Conservation (phyloP, 1,284 basidiomycete genomes). For the Gymnopus androsaceus region DNA sequence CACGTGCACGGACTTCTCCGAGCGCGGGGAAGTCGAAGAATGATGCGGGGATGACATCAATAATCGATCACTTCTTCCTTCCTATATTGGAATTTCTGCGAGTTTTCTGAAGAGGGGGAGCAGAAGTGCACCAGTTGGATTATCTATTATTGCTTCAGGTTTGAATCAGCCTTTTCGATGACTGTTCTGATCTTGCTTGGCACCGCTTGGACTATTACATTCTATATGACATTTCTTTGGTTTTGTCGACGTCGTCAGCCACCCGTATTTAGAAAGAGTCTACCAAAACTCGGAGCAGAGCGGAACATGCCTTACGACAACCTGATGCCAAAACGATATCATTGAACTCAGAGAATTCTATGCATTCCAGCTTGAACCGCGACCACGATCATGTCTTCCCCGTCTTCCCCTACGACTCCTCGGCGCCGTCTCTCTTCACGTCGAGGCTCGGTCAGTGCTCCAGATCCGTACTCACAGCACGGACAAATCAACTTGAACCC, state of each 20-base stretch:
- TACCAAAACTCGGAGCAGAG: background rate
- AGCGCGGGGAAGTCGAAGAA: too few relatives aligned
- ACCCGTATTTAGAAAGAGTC: background rate
- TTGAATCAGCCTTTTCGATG: too few relatives aligned
- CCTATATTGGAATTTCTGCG: too few relatives aligned
- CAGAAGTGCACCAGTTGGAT: too few relatives aligned
- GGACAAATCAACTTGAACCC: constrained; percentile 53
- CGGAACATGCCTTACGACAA: too few relatives aligned
- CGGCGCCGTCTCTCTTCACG: constrained; percentile 50
- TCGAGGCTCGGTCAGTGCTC: constrained; percentile 64
- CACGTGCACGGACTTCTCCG: too few relatives aligned
- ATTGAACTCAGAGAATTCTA: background rate
- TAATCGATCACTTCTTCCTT: too few relatives aligned
- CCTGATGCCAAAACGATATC: background rate
- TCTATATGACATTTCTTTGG: background rate
- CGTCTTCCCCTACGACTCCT: constrained; percentile 21
- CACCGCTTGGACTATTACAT: too few relatives aligned
- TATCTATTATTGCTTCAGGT: too few relatives aligned
- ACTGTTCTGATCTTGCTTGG: too few relatives aligned
- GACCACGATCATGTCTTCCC: constrained; percentile 4
- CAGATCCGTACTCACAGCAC: constrained; percentile 65
- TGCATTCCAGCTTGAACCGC: background rate
- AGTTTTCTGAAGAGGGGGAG: too few relatives aligned
- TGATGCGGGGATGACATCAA: too few relatives aligned
- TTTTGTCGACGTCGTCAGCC: background rate